Evolutionary conservation across 2,329 filamentous ascomycete species (phyloP), one percentile per base, ranked within the genome.

Genomic region (Aspergillus nomiae): DNA sequence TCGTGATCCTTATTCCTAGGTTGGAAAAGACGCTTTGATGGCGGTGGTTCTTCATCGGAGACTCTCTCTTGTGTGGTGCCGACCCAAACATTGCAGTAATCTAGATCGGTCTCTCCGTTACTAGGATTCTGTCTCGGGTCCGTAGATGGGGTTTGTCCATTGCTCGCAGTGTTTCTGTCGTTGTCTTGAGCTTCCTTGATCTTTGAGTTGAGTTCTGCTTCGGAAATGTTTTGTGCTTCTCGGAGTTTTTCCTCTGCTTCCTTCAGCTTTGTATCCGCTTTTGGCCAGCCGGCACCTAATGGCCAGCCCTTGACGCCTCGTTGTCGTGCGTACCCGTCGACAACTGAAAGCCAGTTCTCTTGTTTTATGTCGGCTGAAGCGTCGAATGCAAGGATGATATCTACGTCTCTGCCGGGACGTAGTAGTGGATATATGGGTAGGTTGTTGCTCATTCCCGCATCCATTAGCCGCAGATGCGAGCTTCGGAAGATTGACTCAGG

Each of bases 371-470:
- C 95, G 24, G 94, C 94, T 1, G 92, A 96, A 4, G 93, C 93
- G 76, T 99, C 95, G 75, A 99, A 99, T 3, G 94, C 92, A 53
- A 99, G 87, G 53, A 98, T 82, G 50, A 99, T 85, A 70, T 99
- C 95, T 7, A 99, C 90, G 61, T 96, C 86, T 41, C 95, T 87
- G 2, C 94, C 94, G 0, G 92, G 92, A 12, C 95, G 89, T 21
- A 99, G 87, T 4, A 98, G 85, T 0, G 95, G 95, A 75, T 99
- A 99, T 48, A 98, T 94, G 1, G 95, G 95, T 10, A 99, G 83
- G 73, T 99, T 99, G 76, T 99, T 98, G 67, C 92, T 96, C 95
- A 99, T 99, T 57, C 95, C 95, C 1, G 95, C 94, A 76, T 99
- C 95, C 94, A 97, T 98, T 19, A 94, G 84, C 67, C 92, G 89